Evolutionary conservation across 2,329 filamentous ascomycete genomes (phyloP).

Genomic region (Bisporella sp.): DNA sequence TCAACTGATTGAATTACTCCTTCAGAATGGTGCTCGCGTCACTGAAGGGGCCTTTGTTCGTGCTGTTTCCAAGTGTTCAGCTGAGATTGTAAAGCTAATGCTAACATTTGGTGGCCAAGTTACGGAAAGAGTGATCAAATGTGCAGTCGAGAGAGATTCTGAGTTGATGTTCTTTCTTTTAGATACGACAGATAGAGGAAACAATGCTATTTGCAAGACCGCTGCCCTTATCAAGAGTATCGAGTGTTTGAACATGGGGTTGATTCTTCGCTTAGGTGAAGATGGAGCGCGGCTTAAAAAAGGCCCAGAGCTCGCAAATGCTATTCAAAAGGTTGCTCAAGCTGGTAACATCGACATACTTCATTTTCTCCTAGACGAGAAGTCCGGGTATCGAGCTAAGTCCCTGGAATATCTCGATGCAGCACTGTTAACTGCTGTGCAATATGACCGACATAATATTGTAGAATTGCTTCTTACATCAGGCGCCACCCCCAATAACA

Average conservation of each 20-base stretch:
- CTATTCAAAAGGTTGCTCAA: slow-evolving; percentile 1
- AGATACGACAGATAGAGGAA: background rate
- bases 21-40: slow-evolving; percentile 3
- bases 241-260: slow-evolving; percentile 1
- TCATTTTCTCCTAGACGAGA: slow-evolving; percentile 1
- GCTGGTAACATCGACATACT: slow-evolving; percentile 1
- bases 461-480: slow-evolving; percentile 3
- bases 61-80: too few relatives aligned
- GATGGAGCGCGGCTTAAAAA: slow-evolving; percentile 1
- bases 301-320: background rate
- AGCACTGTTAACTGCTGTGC: background rate
- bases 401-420: slow-evolving; percentile 1
- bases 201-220: background rate
- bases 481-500: background rate
- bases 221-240: slow-evolving; percentile 4
- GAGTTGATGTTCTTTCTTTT: too few relatives aligned
- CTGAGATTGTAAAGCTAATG: too few relatives aligned
- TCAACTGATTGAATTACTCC: slow-evolving; percentile 4
- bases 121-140: too few relatives aligned
- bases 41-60: too few relatives aligned
- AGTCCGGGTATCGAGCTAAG: background rate
- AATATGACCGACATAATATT: slow-evolving; percentile 1
- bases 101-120: too few relatives aligned
- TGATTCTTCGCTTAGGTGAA: slow-evolving; percentile 1
- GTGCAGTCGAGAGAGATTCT: too few relatives aligned